Base-by-base conservation (phyloP, 2,329 filamentous ascomycete genomes). In the Trichoderma sp. region DNA sequence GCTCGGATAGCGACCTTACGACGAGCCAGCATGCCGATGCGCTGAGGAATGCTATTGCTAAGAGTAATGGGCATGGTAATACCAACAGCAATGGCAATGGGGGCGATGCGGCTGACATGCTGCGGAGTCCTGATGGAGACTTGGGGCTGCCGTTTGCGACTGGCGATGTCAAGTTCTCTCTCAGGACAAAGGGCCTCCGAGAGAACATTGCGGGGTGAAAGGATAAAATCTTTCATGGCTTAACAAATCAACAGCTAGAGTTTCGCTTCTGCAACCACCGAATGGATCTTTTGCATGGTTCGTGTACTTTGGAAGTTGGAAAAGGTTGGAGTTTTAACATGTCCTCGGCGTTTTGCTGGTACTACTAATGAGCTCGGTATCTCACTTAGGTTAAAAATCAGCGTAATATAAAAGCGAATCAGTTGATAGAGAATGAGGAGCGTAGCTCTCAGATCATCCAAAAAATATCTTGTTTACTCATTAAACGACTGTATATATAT, bases 171-270 rank as follows among this genome's bases (percentile, higher is more conserved):
- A 85, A 82, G 72, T 79, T 88, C 63, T 86, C 84, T 5, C 72
- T 88, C 39, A 77, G 86, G 68, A 88, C 86, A 0, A 88, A 87
- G 74, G 86, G 86, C 0, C 69, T 88, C 73, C 80, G 86, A 51
- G 86, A 88, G 76, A 82, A 84, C 18, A 66, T 75, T 8, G 72
- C 63, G 1, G 56, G 64, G 14, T 69, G 65, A 60, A 43, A 5
- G n/a, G n/a, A 21, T 13, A 11, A 5, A 21, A 1, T 32, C 3
- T 21, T 13, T 4, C 8, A 49, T 13, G 26, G 46, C 21, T 16
- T 49, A 24, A 49, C n/a, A 14, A 24, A 49, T 49, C n/a, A 13
- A 24, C 46, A 24, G 21, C n/a, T 13, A 13, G 5, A 21, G 18
- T 5, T 21, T 21, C n/a, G n/a, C n/a, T 11, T 24, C n/a, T 49